Evolutionary conservation across 2,329 filamentous ascomycete genomes (phyloP), one percentile per base, ranked within the genome.

Genomic region (Aspergillus sp.): DNA sequence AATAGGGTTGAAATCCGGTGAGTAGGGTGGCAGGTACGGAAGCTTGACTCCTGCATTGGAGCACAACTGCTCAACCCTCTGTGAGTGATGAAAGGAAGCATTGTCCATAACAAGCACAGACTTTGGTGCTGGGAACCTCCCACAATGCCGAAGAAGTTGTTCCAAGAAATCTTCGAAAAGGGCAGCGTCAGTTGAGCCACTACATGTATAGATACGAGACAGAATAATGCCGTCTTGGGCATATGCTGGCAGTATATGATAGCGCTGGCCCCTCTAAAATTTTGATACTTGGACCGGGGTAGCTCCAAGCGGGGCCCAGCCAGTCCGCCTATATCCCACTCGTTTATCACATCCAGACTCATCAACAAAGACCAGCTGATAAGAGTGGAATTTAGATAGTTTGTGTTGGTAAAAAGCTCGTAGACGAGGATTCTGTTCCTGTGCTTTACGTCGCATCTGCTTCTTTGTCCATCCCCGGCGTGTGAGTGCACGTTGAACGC

Each of bases 231-330:
- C 25, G 22, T 56, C 54, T 48, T 56, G 43, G 5, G 54, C 17
- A 48, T 56, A 56, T 48, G 43, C 54, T n/a, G 43, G 54, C n/a
- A 56, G 17, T 38, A 56, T 56, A 7, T 56, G 43, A n/a, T 48
- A 56, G 8, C 43, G 25, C 43, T 56, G 43, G 28, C n/a, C 43
- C 1, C 43, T 8, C 22, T 56, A 25, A 28, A 56, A 56, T 9
- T 48, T 56, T 1, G 54, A 48, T 4, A 56, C 25, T 38, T 56
- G 43, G 25, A 56, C 23, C 19, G 43, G 54, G 13, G 54, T 23
- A 3, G 34, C 19, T 11, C 43, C 54, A 47, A 47, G 43, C 17
- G 43, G 54, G 28, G 54, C 28, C 54, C 54, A 48, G 28, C 54
- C 54, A 4, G 25, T 56, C 1, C 28, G 54, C 30, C 54, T 56